phyloP scores from a whole-genome alignment of 345 rosid genomes.

The Lagerstroemia speciosa region DNA sequence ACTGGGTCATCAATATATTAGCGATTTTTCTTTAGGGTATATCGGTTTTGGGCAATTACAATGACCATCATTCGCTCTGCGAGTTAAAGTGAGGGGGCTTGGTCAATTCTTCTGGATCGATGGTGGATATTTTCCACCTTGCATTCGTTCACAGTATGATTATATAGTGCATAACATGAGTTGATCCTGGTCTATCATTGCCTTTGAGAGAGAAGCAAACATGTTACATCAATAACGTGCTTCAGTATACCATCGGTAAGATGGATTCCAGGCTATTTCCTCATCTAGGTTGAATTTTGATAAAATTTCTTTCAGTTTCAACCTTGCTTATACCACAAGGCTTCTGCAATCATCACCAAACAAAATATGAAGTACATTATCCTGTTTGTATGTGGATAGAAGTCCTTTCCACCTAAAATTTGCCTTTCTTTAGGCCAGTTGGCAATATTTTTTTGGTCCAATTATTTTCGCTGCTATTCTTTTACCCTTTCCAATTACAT shows the following conservation, averaged over 20 bases:
- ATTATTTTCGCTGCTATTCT: background rate
- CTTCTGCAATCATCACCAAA: background rate
- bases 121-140: background rate
- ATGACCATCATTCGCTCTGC: background rate
- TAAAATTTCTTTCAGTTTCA: background rate
- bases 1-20: background rate
- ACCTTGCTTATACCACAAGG: background rate
- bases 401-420: background rate
- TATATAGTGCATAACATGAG: background rate
- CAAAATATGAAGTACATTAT: background rate
- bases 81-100: background rate
- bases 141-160: background rate
- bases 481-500: background rate
- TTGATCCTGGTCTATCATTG: background rate
- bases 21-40: background rate
- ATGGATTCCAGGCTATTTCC: background rate
- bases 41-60: background rate
- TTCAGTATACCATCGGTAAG: background rate
- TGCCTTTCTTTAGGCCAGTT: background rate
- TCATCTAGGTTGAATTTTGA: background rate
- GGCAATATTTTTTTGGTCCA: background rate
- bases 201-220: background rate
- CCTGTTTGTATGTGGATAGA: background rate
- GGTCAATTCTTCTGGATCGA: background rate
- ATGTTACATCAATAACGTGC: background rate